A percentile compares a stretch with the other conserved stretches of the same genome.
Conservation (phyloP, 805 yeast species). For the Kodamaea kakaduensis region DNA sequence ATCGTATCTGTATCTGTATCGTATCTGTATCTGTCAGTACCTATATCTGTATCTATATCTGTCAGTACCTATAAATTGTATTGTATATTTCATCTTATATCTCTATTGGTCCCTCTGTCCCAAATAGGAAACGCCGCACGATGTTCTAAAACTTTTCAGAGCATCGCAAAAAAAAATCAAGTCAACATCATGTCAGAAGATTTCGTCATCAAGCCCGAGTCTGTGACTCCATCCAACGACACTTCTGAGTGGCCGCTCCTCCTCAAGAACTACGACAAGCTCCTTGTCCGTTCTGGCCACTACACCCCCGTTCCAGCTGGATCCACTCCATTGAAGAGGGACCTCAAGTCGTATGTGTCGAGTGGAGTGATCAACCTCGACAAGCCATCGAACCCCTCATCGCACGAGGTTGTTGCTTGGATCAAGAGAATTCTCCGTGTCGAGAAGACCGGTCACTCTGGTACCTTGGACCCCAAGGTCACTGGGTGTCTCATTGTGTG, state of each 20-base stretch:
- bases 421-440: slow-evolving; percentile 90
- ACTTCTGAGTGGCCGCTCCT: slow-evolving; percentile 95
- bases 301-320: slow-evolving; percentile 98
- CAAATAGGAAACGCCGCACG: slow-evolving; percentile 9
- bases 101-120: no score
- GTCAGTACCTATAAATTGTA: no score
- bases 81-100: no score
- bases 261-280: slow-evolving; percentile 88
- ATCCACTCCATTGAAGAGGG: slow-evolving; percentile 91
- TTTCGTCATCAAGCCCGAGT: slow-evolving; percentile 84
- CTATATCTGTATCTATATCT: no score
- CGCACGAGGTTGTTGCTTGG: slow-evolving; percentile 99
- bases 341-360: slow-evolving; percentile 80
- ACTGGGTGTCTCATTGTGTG: slow-evolving; percentile 98
- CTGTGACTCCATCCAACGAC: slow-evolving; percentile 71
- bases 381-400: slow-evolving; percentile 97
- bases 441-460: slow-evolving; percentile 98
- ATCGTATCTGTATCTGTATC: no score
- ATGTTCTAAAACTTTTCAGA: slow-evolving; percentile 7
- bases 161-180: slow-evolving; percentile 6
- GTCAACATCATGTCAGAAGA: slow-evolving; percentile 23
- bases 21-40: no score
- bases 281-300: slow-evolving; percentile 92
- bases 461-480: slow-evolving; percentile 97
- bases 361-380: slow-evolving; percentile 97